phyloP scores from a whole-genome alignment of 257 asterid species.

The Solanum paucissectum region DNA sequence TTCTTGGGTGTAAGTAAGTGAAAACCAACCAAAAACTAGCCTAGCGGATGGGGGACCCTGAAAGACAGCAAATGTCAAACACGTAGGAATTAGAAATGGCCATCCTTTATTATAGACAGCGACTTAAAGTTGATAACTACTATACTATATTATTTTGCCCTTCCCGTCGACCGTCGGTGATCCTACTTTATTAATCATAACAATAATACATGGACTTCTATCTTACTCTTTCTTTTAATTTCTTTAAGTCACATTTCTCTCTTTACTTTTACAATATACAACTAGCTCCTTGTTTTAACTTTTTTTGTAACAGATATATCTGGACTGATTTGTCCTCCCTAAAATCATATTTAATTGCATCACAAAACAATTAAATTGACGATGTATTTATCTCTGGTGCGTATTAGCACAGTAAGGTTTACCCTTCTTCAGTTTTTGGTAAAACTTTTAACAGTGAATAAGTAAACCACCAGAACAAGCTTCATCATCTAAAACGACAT shows the following conservation, averaged over 20 bases:
- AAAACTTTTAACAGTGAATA: neutral
- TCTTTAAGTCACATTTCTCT: neutral
- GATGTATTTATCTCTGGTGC: too few relatives aligned
- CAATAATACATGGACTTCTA: neutral
- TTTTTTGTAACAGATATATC: neutral
- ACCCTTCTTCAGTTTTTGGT: neutral
- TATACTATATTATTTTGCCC: neutral
- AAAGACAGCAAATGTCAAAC: conserved; percentile 2
- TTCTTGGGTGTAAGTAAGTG: neutral
- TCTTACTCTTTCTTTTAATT: neutral
- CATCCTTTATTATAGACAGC: neutral
- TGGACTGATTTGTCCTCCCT: neutral
- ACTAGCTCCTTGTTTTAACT: neutral
- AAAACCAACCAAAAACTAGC: neutral
- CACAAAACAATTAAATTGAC: neutral
- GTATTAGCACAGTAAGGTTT: neutral
- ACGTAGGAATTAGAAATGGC: neutral
- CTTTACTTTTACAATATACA: too few relatives aligned
- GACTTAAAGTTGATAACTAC: neutral
- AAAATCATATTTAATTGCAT: too few relatives aligned
- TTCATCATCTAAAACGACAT: neutral
- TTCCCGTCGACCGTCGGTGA: neutral
- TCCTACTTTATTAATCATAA: neutral
- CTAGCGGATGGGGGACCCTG: neutral
- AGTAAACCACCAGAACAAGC: neutral